These are phyloP conservation scores for Ganoderma lingzhi DNA, from an alignment of 1,284 basidiomycete genomes.

Conservation along the genomic window DNA sequence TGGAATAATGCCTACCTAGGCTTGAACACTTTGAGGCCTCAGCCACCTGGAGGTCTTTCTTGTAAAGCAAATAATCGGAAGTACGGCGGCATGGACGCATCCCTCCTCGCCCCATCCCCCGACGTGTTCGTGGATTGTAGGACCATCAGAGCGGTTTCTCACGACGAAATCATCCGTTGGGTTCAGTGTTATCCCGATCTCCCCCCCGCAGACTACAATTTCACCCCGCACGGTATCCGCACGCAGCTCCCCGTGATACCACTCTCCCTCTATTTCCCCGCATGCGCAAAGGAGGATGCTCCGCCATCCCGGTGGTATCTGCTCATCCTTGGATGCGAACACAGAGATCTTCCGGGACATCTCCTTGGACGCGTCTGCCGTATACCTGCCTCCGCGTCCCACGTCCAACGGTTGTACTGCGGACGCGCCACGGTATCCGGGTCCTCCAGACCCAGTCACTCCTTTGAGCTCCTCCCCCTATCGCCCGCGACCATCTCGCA, in stretches of 20 bases:
- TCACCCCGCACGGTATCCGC: constrained; percentile 1
- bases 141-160: neutral
- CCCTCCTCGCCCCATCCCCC: neutral
- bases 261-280: neutral
- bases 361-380: neutral
- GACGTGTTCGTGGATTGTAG: neutral
- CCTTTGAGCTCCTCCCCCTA: neutral
- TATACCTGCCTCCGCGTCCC: neutral
- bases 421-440: neutral
- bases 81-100: neutral
- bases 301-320: neutral
- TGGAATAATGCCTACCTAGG: neutral
- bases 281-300: neutral
- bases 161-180: neutral
- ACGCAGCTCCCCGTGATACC: neutral
- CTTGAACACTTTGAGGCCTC: neutral
- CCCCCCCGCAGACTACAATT: neutral
- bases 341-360: neutral
- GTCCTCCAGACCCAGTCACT: no score
- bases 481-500: neutral
- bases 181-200: neutral
- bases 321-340: constrained; percentile 1
- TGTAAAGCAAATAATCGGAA: no score
- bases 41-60: neutral
- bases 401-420: neutral